Base-by-base conservation (phyloP, 2,329 filamentous ascomycete species). In the Huntiella abstrusa region DNA sequence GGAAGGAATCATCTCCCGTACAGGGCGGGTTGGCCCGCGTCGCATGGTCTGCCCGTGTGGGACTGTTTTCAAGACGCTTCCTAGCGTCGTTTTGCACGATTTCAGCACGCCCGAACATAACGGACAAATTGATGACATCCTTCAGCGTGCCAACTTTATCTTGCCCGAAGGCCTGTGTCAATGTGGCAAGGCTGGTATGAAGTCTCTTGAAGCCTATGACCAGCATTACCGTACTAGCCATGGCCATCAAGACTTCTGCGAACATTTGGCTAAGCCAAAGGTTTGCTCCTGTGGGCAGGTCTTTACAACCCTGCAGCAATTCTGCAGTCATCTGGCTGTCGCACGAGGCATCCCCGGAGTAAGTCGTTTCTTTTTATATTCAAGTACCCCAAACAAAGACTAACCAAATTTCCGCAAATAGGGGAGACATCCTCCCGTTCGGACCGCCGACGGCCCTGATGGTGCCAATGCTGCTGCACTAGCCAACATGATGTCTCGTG, bases 201-300 rank as follows among this genome's bases (percentile, higher is more conserved):
- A 43, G 32, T 34, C 41, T 5, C 17, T 43, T 32, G 41, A 43
- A 13, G 41, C 41, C 16, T 43, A 43, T 33, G 41, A 43, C 34
- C 41, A 43, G 32, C 41, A 43, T 19, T 43, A 35, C 22, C 41
- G 41, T 8, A 43, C 41, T 10, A 43, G 32, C 32, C 41, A 43
- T 17, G 32, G 41, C 16, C 17, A 43, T 15, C 28, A 43, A 11
- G 28, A n/a, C 12, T 13, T 34, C 16, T 13, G 16, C 4, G 28
- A 13, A 33, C 41, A 43, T 43, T 17, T 43, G 13, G 8, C 22
- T 5, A 32, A 33, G 13, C 28, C 28, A 10, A 43, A 43, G 41
- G n/a, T 34, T 43, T 43, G 41, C 22, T 43, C 41, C 12, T 43
- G 41, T 43, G 41, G 41, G n/a, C 41, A 43, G 28, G 32, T 19